Evolutionary conservation across 345 rosid genomes (phyloP).

Genomic region (Eucalyptus rudis): DNA sequence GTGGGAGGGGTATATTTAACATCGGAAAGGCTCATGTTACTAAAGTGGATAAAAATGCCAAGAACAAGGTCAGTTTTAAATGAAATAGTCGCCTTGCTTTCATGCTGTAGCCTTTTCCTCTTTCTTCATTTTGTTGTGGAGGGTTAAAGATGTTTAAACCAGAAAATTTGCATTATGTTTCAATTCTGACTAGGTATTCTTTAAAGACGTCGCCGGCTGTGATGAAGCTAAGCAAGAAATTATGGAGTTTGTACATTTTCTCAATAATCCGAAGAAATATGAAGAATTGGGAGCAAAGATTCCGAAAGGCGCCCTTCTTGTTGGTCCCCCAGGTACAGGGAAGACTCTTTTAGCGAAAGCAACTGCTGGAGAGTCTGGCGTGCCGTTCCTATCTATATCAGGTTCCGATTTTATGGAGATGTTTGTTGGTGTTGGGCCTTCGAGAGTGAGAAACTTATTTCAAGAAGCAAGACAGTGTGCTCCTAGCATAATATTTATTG

Average conservation of each 20-base stretch:
- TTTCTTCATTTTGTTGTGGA: neutral
- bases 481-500: constrained; percentile 87
- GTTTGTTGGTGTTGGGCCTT: constrained; percentile 99
- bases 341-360: constrained; percentile 98
- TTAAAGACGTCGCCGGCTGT: constrained; percentile 97
- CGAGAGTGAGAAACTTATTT: constrained; percentile 89
- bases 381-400: constrained; percentile 83
- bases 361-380: constrained; percentile 91
- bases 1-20: constrained; percentile 83
- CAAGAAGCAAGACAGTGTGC: constrained; percentile 91
- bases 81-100: neutral
- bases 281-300: constrained; percentile 94
- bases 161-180: neutral
- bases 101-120: neutral
- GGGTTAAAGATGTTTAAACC: neutral
- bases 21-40: constrained; percentile 86
- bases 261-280: constrained; percentile 85
- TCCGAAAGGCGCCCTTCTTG: constrained; percentile 91
- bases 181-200: constrained; percentile 37
- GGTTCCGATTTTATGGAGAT: constrained; percentile 99
- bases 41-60: constrained; percentile 80
- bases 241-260: constrained; percentile 95
- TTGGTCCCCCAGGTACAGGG: constrained; percentile 96
- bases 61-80: constrained; percentile 57
- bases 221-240: constrained; percentile 98